A percentile compares a stretch with the other conserved stretches of the same genome.
These are phyloP conservation scores for Candida sakaeoensis DNA, from an alignment of 805 yeast genomes.

Conservation along the genomic window DNA sequence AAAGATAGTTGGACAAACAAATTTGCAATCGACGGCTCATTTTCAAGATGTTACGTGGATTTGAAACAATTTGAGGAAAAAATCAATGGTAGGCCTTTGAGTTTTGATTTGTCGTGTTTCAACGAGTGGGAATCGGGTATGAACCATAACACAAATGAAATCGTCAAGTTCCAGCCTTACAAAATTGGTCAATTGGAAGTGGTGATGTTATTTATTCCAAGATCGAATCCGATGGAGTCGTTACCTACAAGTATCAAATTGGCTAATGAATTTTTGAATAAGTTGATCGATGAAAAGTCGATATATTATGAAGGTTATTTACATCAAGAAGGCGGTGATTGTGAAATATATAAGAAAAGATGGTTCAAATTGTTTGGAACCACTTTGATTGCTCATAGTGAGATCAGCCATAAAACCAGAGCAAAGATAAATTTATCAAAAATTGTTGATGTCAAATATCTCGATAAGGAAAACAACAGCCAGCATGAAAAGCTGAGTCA, in stretches of 20 bases:
- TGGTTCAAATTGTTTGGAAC: conserved; percentile 71
- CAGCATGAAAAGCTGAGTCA: conserved; percentile 16
- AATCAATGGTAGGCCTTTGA: conserved; percentile 50
- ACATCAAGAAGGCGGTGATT: conserved; percentile 91
- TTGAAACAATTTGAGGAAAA: conserved; percentile 55
- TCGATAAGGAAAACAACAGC: conserved; percentile 35
- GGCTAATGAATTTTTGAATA: conserved; percentile 33
- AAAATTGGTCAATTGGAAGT: conserved; percentile 64
- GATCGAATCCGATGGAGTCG: conserved; percentile 54
- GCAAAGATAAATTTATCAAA: conserved; percentile 74
- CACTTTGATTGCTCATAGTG: conserved; percentile 73
- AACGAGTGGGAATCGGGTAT: conserved; percentile 72
- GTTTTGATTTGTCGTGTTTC: conserved; percentile 57
- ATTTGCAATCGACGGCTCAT: conserved; percentile 85
- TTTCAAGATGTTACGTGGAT: conserved; percentile 71
- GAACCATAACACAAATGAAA: conserved; percentile 17
- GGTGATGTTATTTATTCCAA: conserved; percentile 66
- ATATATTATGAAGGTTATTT: conserved; percentile 59
- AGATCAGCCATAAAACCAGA: conserved; percentile 60
- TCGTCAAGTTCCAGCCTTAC: conserved; percentile 43
- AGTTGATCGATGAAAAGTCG: conserved; percentile 24
- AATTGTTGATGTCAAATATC: conserved; percentile 49
- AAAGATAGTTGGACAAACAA: conserved; percentile 59
- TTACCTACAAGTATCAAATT: conserved; percentile 67
- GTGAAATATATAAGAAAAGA: conserved; percentile 68